phyloP scores from a whole-genome alignment of 208 protist genomes.

The Trypanosoma cruzi region DNA sequence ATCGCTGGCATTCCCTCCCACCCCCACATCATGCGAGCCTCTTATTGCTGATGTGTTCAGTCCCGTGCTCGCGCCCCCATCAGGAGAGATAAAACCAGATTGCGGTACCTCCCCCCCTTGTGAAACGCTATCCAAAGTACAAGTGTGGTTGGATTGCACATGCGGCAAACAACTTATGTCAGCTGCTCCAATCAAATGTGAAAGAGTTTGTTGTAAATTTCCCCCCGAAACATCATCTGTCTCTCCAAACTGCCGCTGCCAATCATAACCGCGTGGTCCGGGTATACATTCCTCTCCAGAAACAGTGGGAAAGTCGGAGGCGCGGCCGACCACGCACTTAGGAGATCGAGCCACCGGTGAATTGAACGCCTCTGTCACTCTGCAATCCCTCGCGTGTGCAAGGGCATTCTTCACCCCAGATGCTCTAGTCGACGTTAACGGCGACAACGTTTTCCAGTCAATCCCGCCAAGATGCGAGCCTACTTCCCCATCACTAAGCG shows the following conservation, averaged over 20 bases:
- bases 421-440: background rate
- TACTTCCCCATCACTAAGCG: background rate
- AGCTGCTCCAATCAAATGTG: constrained; percentile 4
- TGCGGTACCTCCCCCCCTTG: background rate
- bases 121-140: background rate
- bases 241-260: constrained; percentile 8
- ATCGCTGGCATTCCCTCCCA: background rate
- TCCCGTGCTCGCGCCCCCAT: background rate
- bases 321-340: background rate
- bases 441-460: background rate
- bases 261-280: background rate
- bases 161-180: background rate
- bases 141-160: background rate
- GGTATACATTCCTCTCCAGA: background rate
- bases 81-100: background rate
- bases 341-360: no score
- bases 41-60: background rate
- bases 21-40: background rate
- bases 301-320: background rate
- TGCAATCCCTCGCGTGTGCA: background rate
- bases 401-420: background rate
- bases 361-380: background rate
- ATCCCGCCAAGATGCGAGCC: background rate
- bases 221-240: constrained; percentile 3
- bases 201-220: constrained; percentile 19